Base-by-base conservation (phyloP, 2,329 filamentous ascomycete genomes). In the Septoria petroselini region DNA sequence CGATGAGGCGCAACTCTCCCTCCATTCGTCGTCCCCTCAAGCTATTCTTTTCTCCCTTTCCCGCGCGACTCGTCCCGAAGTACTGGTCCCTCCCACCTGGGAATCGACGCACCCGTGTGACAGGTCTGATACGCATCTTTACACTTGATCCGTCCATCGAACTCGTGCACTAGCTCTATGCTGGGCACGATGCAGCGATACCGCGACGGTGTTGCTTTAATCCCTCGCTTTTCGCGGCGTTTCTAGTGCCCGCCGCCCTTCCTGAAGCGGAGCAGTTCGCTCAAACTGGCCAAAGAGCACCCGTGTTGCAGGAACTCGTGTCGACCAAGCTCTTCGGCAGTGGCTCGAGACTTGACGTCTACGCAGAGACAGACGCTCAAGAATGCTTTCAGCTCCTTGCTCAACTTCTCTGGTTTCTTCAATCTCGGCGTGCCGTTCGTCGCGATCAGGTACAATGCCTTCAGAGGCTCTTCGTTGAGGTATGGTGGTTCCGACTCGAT, bases 401-500 rank as follows among this genome's bases (percentile, higher is more conserved):
- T 94, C 53, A 97, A 81, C 75, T 95, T 95, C 74, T 98, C 91
- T 1, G 93, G 91, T 74, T 96, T 95, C 86, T 98, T 98, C 57
- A 98, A 80, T 50, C 90, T 84, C 17, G 93, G 93, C 2, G 93
- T 97, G 59, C 93, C 93, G 73, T 97, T 97, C 48, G 93, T 98
- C 40, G 93, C 93, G 68, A 98, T 98, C 55, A 98, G 81, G 70
- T 95, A 98, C 39, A 98, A 80, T 6, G 93, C 93, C 77, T 97
- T 97, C 49, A 98, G 81, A 0, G 93, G 93, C 71, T 97, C 91
- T 72, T 97, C 93, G 72, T 97, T 97, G 30, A 97, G 81, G 70
- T 98, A 98, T 0, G 93, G 93, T 4, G 93, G 93, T 71, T 98
- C 93, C 14, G 89, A 95, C 70, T 98, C 93, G 65, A 97, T 97